phyloP scores from a whole-genome alignment of 257 asterid genomes.

The Nicotiana sylvestris region DNA sequence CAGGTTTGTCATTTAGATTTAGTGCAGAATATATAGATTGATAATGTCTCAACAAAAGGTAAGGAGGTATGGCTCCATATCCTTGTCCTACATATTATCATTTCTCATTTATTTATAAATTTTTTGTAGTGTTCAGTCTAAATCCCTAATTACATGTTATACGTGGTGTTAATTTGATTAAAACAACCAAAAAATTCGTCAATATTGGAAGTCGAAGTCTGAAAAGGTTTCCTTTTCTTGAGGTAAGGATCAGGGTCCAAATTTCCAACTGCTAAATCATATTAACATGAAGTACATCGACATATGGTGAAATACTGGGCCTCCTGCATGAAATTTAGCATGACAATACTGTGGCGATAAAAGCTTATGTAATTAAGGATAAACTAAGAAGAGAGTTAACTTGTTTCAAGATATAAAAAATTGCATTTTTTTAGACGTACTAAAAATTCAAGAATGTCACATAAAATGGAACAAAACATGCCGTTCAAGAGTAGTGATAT shows the following conservation, averaged over 20 bases:
- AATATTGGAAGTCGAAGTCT: background rate
- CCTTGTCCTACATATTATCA: background rate
- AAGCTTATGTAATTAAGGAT: too few species aligned
- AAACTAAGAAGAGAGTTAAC: too few species aligned
- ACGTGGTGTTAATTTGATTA: background rate
- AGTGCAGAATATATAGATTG: background rate
- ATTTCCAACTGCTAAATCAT: background rate
- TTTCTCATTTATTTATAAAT: background rate
- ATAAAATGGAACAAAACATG: background rate
- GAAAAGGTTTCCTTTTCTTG: background rate
- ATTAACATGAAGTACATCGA: background rate
- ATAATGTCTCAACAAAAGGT: background rate
- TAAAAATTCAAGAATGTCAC: too few species aligned
- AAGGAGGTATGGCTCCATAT: background rate
- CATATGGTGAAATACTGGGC: background rate
- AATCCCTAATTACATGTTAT: background rate
- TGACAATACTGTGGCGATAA: too few species aligned
- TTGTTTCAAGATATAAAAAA: too few species aligned
- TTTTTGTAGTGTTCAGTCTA: background rate
- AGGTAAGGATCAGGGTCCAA: background rate
- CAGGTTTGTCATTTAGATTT: background rate
- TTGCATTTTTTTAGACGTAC: too few species aligned
- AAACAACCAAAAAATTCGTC: too few species aligned
- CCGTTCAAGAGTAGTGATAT: background rate
- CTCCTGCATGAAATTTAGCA: too few species aligned